phyloP scores from a whole-genome alignment of 164 flowering plant species.

The Vitis rotundifolia region DNA sequence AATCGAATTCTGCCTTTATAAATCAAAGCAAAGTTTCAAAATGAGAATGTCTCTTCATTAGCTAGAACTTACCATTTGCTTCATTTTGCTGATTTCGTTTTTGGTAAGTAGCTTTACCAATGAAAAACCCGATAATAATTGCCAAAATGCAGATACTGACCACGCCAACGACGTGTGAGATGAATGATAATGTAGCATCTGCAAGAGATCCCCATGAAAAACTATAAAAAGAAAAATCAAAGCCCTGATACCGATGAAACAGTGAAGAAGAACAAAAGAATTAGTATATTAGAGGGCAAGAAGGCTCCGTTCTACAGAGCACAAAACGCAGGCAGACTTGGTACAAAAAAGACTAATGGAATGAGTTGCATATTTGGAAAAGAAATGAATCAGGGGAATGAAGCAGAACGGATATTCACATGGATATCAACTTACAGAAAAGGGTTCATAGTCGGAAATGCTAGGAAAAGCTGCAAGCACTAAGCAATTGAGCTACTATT shows the following conservation, averaged over 20 bases:
- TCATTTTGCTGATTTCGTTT: background rate
- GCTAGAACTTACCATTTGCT: constrained; percentile 11
- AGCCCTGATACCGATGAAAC: no score
- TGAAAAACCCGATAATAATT: constrained; percentile 23
- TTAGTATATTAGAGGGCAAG: no score
- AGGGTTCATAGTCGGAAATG: no score
- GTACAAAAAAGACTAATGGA: no score
- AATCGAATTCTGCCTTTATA: no score
- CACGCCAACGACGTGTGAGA: background rate
- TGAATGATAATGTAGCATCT: constrained; percentile 1
- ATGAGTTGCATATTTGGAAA: no score
- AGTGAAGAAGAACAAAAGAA: no score
- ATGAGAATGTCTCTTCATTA: background rate
- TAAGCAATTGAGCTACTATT: background rate
- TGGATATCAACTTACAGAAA: no score
- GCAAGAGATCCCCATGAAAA: background rate
- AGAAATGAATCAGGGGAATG: no score
- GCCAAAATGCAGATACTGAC: constrained; percentile 16
- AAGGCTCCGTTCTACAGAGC: background rate
- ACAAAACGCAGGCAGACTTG: no score
- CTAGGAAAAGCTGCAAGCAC: no score
- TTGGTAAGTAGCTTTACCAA: constrained; percentile 19
- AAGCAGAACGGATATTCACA: no score
- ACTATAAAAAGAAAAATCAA: background rate
- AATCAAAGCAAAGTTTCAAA: background rate